Evolutionary conservation across 2,329 filamentous ascomycete genomes (phyloP).

Genomic region (Hortaea werneckii): DNA sequence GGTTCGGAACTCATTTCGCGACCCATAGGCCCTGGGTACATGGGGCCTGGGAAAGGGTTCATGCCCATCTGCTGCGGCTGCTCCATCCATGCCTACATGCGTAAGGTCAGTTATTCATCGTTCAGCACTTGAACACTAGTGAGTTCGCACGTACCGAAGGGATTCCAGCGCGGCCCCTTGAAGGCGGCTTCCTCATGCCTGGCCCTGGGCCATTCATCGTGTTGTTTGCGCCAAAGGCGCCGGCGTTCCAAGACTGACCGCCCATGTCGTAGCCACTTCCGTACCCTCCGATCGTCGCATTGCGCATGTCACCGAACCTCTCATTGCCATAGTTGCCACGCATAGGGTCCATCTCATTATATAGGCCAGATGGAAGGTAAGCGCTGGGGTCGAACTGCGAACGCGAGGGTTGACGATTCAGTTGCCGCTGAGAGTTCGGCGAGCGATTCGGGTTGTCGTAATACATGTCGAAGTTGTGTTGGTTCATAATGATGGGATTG

Average conservation of each 20-base stretch:
- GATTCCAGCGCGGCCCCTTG: conserved; percentile 50
- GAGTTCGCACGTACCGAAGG: conserved; percentile 50
- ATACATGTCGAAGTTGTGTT: conserved; percentile 51
- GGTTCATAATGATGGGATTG: conserved; percentile 17
- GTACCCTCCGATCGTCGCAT: conserved; percentile 50
- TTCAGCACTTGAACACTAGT: neutral
- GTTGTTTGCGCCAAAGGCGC: conserved; percentile 57
- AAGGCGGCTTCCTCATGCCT: conserved; percentile 38
- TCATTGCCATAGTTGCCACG: conserved; percentile 27
- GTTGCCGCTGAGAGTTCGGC: conserved; percentile 60
- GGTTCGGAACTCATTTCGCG: conserved; percentile 42
- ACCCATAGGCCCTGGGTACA: conserved; percentile 28
- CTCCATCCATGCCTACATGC: conserved; percentile 52
- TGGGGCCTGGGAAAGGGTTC: conserved; percentile 29
- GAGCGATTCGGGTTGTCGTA: conserved; percentile 61
- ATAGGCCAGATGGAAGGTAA: conserved; percentile 59
- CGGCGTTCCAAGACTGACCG: conserved; percentile 71
- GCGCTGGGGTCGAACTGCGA: conserved; percentile 53
- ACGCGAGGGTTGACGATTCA: conserved; percentile 63
- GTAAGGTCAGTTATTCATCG: conserved; percentile 11
- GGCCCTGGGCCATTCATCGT: conserved; percentile 37
- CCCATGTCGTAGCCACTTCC: conserved; percentile 57
- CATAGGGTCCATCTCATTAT: conserved; percentile 54
- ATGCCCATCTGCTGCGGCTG: conserved; percentile 34
- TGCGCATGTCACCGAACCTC: conserved; percentile 50